phyloP scores from a whole-genome alignment of 106 monocot species.

The Cymbidium sinense region DNA sequence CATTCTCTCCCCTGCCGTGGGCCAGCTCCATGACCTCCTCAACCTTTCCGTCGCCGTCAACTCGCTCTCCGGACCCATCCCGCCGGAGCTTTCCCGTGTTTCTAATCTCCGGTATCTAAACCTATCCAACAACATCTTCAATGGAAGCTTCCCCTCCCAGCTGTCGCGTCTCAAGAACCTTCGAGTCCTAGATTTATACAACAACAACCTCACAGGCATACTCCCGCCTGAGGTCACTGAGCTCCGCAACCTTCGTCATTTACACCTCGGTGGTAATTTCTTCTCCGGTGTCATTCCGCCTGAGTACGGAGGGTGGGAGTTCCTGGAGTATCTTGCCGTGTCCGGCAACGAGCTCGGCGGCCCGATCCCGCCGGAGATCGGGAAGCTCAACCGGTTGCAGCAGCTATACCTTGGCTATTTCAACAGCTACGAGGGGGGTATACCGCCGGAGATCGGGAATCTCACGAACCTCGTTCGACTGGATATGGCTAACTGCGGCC shows the following conservation, averaged over 20 bases:
- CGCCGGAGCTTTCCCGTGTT: conserved; percentile 23
- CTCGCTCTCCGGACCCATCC: conserved; percentile 50
- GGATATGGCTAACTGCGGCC: conserved; percentile 34
- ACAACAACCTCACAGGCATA: conserved; percentile 58
- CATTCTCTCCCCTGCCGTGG: conserved; percentile 19
- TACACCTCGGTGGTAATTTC: conserved; percentile 49
- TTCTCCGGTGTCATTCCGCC: conserved; percentile 25
- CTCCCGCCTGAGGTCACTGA: conserved; percentile 32
- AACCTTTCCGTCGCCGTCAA: conserved; percentile 32
- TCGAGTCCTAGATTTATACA: conserved; percentile 53
- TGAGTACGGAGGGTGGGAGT: conserved; percentile 7
- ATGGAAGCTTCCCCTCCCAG: conserved; percentile 27
- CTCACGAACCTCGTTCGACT: conserved; percentile 20
- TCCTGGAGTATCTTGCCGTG: conserved; percentile 26
- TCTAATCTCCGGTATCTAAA: conserved; percentile 44
- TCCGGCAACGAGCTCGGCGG: conserved; percentile 34
- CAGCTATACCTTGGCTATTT: conserved; percentile 31
- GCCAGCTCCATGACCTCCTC: conserved; percentile 26
- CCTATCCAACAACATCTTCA: conserved; percentile 65
- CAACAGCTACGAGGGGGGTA: conserved; percentile 28
- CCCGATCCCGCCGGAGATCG: conserved; percentile 26
- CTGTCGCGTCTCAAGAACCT: conserved; percentile 26
- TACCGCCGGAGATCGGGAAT: conserved; percentile 26
- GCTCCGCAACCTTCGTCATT: conserved; percentile 51
- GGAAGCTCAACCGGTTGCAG: conserved; percentile 8